Conservation (phyloP, 1,284 basidiomycete species). For the Grifola frondosa region DNA sequence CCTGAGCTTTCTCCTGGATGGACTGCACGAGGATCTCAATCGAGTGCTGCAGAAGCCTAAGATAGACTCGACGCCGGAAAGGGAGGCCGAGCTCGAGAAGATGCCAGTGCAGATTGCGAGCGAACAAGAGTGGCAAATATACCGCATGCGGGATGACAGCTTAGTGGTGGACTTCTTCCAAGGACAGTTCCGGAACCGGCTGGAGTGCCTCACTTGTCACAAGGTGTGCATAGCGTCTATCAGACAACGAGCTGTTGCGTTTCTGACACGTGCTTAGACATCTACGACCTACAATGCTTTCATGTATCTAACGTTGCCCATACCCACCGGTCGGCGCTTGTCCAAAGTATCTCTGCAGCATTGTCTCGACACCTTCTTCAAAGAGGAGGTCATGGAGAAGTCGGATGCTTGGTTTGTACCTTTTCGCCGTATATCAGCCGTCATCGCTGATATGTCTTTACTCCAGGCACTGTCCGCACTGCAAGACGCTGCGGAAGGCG, state of each 20-base stretch:
- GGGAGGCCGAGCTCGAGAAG: conserved; percentile 86
- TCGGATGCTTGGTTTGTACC: conserved; percentile 86
- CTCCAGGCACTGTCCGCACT: conserved; percentile 86
- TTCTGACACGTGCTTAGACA: conserved; percentile 55
- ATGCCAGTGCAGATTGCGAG: conserved; percentile 89
- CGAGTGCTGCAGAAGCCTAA: conserved; percentile 79
- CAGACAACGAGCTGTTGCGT: background rate
- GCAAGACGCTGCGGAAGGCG: conserved; percentile 83
- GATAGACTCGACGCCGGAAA: conserved; percentile 73
- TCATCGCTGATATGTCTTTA: background rate
- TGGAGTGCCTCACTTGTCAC: conserved; percentile 89
- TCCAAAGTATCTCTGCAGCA: conserved; percentile 75
- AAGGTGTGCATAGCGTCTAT: conserved; percentile 56
- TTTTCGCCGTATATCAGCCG: no score
- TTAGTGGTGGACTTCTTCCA: conserved; percentile 97
- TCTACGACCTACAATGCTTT: conserved; percentile 98
- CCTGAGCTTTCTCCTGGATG: conserved; percentile 91
- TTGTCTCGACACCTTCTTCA: conserved; percentile 91
- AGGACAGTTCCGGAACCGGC: conserved; percentile 90
- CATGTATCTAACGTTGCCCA: conserved; percentile 92
- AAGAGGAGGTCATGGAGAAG: conserved; percentile 89
- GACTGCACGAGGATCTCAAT: conserved; percentile 96
- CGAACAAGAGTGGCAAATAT: conserved; percentile 91
- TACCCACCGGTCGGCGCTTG: conserved; percentile 65
- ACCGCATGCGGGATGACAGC: conserved; percentile 89